Evolutionary conservation across 805 yeast genomes (phyloP), one percentile per base, ranked within the genome.

Genomic region (Tetrapisispora taiwanensis): DNA sequence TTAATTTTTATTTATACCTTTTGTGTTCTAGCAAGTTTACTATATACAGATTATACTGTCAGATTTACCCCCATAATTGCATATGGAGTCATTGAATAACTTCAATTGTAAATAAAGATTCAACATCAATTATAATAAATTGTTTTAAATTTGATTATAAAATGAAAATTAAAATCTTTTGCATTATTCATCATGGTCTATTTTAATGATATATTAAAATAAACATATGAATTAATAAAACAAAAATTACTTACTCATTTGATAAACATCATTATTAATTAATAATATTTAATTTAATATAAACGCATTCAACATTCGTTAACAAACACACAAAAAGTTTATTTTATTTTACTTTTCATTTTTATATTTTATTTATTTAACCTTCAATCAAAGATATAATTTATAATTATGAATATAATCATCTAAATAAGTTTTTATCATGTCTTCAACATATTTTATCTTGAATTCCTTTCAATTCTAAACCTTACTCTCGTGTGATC

Each of bases 251-350:
- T 28, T 27, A 37, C 31, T 37, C 31, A 36, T 27, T 37, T 37
- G 30, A 28, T 37, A 37, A 28, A 22, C 12, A 36, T 36, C 39
- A 28, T 6, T 20, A 38, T 30, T 38, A 38, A 38, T 13, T 30
- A 28, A 40, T 26, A 33, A 37, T 37, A 37, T 37, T 37, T 37
- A 37, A 27, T 37, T 37, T 27, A 26, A 37, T 26, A 27, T 17
- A 32, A 60, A 58, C 64, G 65, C 62, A 59, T 60, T 61, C 66
- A 61, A 61, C 66, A 61, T 59, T 57, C 61, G 63, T 53, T 58
- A 39, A 22, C 5, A 22, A 22, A 22, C 26, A 22, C 26, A 22
- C 5, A 22, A 6, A 22, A n/a, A n/a, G n/a, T n/a, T n/a, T n/a
- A n/a, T n/a, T 22, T 22, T 22, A 22, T 22, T 8, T 22, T 22